Conservation (phyloP, 345 rosid genomes). For the Hibiscus trionum region DNA sequence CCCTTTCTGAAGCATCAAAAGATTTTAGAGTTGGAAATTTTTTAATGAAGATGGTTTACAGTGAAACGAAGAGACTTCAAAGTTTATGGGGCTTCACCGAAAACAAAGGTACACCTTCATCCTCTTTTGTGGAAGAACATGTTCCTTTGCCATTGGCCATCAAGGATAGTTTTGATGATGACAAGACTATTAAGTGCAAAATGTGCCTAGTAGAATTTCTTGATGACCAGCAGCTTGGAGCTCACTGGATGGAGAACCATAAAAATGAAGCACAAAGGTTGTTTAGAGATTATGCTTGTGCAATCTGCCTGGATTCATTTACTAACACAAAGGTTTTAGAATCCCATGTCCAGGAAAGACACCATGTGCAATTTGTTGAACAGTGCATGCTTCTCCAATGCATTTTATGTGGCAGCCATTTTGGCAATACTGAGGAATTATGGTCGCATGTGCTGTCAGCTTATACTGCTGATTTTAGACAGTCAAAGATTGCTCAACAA, state of each 20-base stretch:
- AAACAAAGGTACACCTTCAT: slow-evolving; percentile 31
- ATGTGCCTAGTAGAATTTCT: slow-evolving; percentile 47
- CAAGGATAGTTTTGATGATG: slow-evolving; percentile 33
- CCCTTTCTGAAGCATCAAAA: slow-evolving; percentile 77
- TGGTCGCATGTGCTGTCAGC: slow-evolving; percentile 67
- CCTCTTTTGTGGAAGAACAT: slow-evolving; percentile 33
- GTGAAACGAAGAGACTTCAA: slow-evolving; percentile 67
- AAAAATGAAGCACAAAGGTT: slow-evolving; percentile 76
- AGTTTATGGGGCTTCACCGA: slow-evolving; percentile 65
- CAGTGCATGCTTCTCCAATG: slow-evolving; percentile 97
- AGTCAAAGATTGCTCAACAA: slow-evolving; percentile 32
- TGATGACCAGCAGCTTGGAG: slow-evolving; percentile 45
- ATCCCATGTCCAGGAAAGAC: slow-evolving; percentile 89
- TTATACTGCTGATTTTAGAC: slow-evolving; percentile 55
- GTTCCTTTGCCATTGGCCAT: slow-evolving; percentile 33
- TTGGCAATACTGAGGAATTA: slow-evolving; percentile 76
- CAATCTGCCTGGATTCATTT: slow-evolving; percentile 92
- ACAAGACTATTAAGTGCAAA: slow-evolving; percentile 47
- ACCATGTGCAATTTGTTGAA: slow-evolving; percentile 80
- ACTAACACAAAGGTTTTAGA: slow-evolving; percentile 66
- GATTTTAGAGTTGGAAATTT: slow-evolving; percentile 50
- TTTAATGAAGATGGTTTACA: slow-evolving; percentile 61
- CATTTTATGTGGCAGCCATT: slow-evolving; percentile 85
- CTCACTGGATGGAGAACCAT: slow-evolving; percentile 67
- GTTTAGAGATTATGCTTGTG: slow-evolving; percentile 84